Conservation (phyloP, 441 rosid species). For the Macaranga tanarius region DNA sequence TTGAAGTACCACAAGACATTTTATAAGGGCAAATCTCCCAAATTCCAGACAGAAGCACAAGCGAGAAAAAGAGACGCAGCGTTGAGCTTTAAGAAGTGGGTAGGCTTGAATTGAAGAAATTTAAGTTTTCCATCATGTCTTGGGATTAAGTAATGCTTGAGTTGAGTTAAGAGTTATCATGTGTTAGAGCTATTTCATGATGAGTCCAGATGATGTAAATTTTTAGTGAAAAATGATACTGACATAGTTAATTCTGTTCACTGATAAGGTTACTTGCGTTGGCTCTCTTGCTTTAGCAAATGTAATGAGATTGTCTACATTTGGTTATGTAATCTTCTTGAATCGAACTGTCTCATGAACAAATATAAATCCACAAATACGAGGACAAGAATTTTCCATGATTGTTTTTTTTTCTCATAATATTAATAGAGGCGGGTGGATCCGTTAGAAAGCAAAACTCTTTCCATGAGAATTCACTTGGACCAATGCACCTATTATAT, state of each 20-base stretch:
- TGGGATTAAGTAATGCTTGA: too few relatives aligned
- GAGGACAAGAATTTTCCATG: too few relatives aligned
- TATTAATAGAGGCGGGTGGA: too few relatives aligned
- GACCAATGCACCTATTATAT: too few relatives aligned
- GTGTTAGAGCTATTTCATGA: too few relatives aligned
- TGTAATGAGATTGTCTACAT: not conserved
- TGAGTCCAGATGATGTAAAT: not conserved
- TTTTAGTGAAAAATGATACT: not conserved
- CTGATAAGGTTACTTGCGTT: not conserved
- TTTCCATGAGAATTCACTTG: too few relatives aligned
- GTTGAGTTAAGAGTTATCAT: too few relatives aligned
- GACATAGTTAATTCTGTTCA: not conserved
- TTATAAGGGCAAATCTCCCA: conserved; percentile 82
- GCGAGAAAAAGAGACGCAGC: conserved; percentile 73
- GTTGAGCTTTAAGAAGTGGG: conserved; percentile 71
- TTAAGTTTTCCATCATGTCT: not conserved
- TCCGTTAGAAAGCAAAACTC: too few relatives aligned
- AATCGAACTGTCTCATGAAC: too few relatives aligned
- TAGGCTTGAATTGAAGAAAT: conserved; percentile 50
- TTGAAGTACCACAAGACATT: conserved; percentile 91
- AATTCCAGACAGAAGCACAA: conserved; percentile 75
- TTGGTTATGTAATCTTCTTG: too few relatives aligned
- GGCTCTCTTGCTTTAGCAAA: not conserved
- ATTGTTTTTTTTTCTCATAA: too few relatives aligned
- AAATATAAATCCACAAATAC: too few relatives aligned